Percentiles rank a stretch among this genome's conserved stretches.
Conservation (phyloP, 1,139 yeast species). For the Lizanozyma gosingica region DNA sequence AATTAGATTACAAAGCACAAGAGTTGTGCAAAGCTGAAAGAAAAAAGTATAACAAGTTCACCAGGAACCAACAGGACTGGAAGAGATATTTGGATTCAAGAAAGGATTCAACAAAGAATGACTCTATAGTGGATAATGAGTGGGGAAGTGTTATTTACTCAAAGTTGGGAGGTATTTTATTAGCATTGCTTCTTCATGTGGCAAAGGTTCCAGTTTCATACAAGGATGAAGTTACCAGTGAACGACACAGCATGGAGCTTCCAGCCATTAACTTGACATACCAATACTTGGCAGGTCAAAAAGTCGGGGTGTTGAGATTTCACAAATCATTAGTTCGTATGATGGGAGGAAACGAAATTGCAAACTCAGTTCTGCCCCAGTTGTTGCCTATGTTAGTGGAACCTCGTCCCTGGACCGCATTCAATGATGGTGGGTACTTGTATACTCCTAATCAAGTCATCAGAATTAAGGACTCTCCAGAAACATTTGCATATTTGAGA, state of each 20-base stretch:
- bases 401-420: slow-evolving; percentile 80
- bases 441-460: slow-evolving; percentile 56
- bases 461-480: slow-evolving; percentile 80
- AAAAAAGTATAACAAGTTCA: slow-evolving; percentile 18
- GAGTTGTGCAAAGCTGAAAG: slow-evolving; percentile 49
- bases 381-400: slow-evolving; percentile 85
- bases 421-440: slow-evolving; percentile 77
- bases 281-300: slow-evolving; percentile 71
- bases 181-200: slow-evolving; percentile 67
- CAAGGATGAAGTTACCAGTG: slow-evolving; percentile 68
- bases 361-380: slow-evolving; percentile 77
- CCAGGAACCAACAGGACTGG: slow-evolving; percentile 30
- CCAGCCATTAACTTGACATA: slow-evolving; percentile 91
- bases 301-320: slow-evolving; percentile 71
- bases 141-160: slow-evolving; percentile 56
- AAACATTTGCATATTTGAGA: slow-evolving; percentile 77
- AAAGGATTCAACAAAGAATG: slow-evolving; percentile 10
- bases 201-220: slow-evolving; percentile 77
- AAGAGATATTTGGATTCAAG: slow-evolving; percentile 28
- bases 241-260: slow-evolving; percentile 56
- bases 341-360: slow-evolving; percentile 58
- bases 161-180: slow-evolving; percentile 73
- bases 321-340: slow-evolving; percentile 62
- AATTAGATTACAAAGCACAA: slow-evolving; percentile 72
- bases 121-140: slow-evolving; percentile 12